Base-by-base conservation (phyloP, 495 filamentous ascomycete genomes). In the Xylaria venustula region DNA sequence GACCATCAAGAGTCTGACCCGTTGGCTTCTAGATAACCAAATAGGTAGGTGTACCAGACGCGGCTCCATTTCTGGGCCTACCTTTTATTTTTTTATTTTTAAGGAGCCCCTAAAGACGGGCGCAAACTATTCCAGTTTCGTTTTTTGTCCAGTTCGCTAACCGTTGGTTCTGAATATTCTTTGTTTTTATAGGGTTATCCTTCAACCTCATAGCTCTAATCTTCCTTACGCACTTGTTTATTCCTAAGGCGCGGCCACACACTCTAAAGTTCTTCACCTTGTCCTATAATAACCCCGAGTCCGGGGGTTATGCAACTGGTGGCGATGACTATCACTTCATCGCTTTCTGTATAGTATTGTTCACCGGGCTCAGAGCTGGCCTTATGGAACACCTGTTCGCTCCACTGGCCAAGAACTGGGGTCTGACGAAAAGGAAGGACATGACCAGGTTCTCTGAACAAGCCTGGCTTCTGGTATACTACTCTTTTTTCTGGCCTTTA, bases 361-460 rank as follows among this genome's bases (percentile, higher is more conserved):
- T 97, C 66, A 97, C 91, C 11, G 92, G 87, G 28, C 79, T 96
- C 40, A 89, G 93, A 53, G 91, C 89, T n/a, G 85, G 85, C 47
- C 73, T 85, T 9, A 93, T 98, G 80, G 92, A 96, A 66, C 93
- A 94, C 77, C 62, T 96, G 9, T 79, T 98, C 19, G 83, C 83
- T 42, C 93, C 94, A 19, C 71, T 93, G 19, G 93, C 88, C 26
- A 83, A 83, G 41, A 70, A 77, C 14, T 79, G 79, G 52, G 92
- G 93, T 14, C 77, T 98, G 62, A 81, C 82, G 60, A 85, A 85
- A 58, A 80, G 78, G 64, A 97, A 95, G 75, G 88, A 83, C 7
- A 74, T 87, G 22, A 81, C 90, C 22, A 83, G 95, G 41, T 90
- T 98, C 74, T 90, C 91, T 49, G 94, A 98, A 73, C 94, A 98